A percentile compares a stretch with the other conserved stretches of the same genome.
Conservation (phyloP, 2,329 filamentous ascomycete species). For the Talaromyces albobiverticillius region DNA sequence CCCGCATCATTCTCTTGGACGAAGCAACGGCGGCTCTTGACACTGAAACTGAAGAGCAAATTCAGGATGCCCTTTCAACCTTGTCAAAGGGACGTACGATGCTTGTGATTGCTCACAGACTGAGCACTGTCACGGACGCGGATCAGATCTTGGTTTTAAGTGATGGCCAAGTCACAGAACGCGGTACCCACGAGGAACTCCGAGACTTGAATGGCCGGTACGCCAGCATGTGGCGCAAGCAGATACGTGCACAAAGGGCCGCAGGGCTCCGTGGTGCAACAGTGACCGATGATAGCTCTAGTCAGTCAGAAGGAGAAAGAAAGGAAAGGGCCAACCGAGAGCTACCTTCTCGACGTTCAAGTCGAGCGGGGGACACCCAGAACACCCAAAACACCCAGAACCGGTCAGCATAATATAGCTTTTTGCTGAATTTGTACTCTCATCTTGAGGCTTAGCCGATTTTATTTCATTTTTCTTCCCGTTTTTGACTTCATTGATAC, state of each 20-base stretch:
- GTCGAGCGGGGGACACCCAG: slow-evolving; percentile 14
- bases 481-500: slow-evolving; percentile 4
- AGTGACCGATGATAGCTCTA: slow-evolving; percentile 46
- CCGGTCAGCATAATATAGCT: background rate
- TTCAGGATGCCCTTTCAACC: slow-evolving; percentile 78
- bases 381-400: slow-evolving; percentile 5
- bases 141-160: slow-evolving; percentile 81
- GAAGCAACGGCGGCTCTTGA: slow-evolving; percentile 91
- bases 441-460: background rate
- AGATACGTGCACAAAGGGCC: slow-evolving; percentile 73
- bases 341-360: slow-evolving; percentile 18
- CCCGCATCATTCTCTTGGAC: slow-evolving; percentile 86
- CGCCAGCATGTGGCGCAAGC: slow-evolving; percentile 83
- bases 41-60: slow-evolving; percentile 88
- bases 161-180: slow-evolving; percentile 72
- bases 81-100: slow-evolving; percentile 84
- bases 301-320: slow-evolving; percentile 48
- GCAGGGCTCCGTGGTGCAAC: slow-evolving; percentile 39
- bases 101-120: slow-evolving; percentile 88
- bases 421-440: no score
- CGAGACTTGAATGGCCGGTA: slow-evolving; percentile 70
- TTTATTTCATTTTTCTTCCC: background rate
- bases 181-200: slow-evolving; percentile 75
- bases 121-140: slow-evolving; percentile 81
- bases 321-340: slow-evolving; percentile 22